phyloP scores from a whole-genome alignment of 1,284 basidiomycete genomes.

The Apiotrichum gracile region DNA sequence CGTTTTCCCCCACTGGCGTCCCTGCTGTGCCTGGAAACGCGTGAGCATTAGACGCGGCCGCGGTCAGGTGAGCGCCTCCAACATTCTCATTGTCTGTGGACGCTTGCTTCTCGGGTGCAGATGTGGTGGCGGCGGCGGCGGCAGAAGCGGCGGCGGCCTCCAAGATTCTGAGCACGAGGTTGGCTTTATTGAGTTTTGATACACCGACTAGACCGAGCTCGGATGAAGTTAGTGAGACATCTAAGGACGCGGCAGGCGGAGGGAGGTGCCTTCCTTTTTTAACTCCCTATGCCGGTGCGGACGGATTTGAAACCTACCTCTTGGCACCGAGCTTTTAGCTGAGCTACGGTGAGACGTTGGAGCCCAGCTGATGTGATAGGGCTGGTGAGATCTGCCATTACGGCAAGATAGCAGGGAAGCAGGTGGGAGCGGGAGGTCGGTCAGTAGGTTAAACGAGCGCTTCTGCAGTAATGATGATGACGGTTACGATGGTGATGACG shows the following conservation, averaged over 20 bases:
- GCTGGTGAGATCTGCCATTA: background rate
- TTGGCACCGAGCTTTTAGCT: slow-evolving; percentile 29
- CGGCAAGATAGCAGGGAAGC: background rate
- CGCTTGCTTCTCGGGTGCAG: background rate
- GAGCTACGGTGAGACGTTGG: slow-evolving; percentile 21
- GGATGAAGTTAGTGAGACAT: background rate
- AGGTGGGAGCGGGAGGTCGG: no score
- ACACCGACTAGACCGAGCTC: slow-evolving; percentile 26
- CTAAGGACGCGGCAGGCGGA: no score
- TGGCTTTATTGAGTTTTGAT: slow-evolving; percentile 30
- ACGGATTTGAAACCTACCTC: slow-evolving; percentile 15
- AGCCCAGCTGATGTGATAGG: background rate
- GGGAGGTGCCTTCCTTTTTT: no score
- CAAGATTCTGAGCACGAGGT: slow-evolving; percentile 22
- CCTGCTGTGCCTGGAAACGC: no score
- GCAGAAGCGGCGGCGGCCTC: background rate
- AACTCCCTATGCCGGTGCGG: background rate
- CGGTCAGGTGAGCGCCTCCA: no score
- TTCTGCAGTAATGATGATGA: no score
- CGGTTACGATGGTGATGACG: no score
- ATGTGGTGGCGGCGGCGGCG: background rate
- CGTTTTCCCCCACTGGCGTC: no score
- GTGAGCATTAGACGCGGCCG: no score
- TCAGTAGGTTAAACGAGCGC: no score
- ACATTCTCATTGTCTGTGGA: background rate